Conservation (phyloP, 1,284 basidiomycete species). For the Phlebopus sp. region DNA sequence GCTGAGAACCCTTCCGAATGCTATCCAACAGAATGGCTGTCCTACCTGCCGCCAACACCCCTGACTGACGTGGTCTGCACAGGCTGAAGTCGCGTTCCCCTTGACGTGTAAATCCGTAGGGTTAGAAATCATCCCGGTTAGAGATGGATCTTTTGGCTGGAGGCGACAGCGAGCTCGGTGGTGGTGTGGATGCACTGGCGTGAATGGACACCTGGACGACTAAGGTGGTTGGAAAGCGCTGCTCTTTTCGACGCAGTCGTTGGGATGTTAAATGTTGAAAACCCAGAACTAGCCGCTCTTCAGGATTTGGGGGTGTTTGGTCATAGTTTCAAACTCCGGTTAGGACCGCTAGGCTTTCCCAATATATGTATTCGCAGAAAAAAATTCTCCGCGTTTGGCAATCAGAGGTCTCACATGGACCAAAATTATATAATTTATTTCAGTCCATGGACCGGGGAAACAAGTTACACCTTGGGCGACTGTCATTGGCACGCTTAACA, state of each 20-base stretch:
- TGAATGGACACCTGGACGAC: conserved; percentile 30
- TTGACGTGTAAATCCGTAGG: conserved; percentile 26
- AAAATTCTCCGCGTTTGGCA: too few relatives aligned
- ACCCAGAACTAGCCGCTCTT: conserved; percentile 6
- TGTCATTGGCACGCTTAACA: too few relatives aligned
- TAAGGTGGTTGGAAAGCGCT: conserved; percentile 26
- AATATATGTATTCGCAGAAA: too few relatives aligned
- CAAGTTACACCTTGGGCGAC: too few relatives aligned
- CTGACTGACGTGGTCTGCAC: conserved; percentile 13
- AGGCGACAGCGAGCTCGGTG: conserved; percentile 18
- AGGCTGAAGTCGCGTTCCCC: conserved; percentile 23
- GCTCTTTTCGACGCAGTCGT: conserved; percentile 6
- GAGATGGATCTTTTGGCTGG: conserved; percentile 36
- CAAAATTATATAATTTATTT: too few relatives aligned
- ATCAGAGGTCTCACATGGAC: too few relatives aligned
- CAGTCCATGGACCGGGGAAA: too few relatives aligned
- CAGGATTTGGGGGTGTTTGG: conserved; percentile 21
- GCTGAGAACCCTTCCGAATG: neutral
- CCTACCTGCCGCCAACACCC: conserved; percentile 14
- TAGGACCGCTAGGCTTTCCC: too few relatives aligned
- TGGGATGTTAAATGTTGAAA: neutral
- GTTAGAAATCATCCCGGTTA: conserved; percentile 35
- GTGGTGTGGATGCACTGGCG: conserved; percentile 16
- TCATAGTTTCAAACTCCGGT: too few relatives aligned
- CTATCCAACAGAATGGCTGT: neutral